phyloP scores from a whole-genome alignment of 805 yeast species.

The Yarrowia deformans region DNA sequence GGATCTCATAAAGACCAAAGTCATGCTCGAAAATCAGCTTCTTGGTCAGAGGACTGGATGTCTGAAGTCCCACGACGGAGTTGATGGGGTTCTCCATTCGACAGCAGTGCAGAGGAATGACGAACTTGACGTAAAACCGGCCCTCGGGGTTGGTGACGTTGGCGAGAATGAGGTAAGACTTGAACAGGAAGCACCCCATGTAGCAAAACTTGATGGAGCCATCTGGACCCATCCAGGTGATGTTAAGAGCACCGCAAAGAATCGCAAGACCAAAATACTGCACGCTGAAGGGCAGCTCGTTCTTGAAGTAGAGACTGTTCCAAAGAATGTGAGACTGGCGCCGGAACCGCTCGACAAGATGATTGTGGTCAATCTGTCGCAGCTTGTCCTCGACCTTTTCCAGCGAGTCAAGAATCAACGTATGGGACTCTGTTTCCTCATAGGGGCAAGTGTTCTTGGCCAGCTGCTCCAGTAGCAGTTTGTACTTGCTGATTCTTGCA shows the following conservation, averaged over 20 bases:
- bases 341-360: conserved; percentile 18
- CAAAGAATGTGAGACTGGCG: conserved; percentile 30
- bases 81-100: conserved; percentile 25
- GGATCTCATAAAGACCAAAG: conserved; percentile 38
- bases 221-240: conserved; percentile 30
- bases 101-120: conserved; percentile 35
- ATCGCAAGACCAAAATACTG: conserved; percentile 35
- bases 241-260: conserved; percentile 33
- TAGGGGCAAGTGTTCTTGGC: conserved; percentile 25
- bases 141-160: conserved; percentile 29
- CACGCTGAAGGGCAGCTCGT: conserved; percentile 26
- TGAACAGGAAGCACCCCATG: conserved; percentile 39
- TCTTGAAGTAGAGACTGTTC: conserved; percentile 24
- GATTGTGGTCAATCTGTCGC: conserved; percentile 25
- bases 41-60: conserved; percentile 5
- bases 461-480: conserved; percentile 32
- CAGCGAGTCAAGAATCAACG: conserved; percentile 13
- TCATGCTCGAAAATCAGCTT: conserved; percentile 39
- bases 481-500: conserved; percentile 34
- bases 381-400: conserved; percentile 31
- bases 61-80: conserved; percentile 25
- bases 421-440: conserved; percentile 16
- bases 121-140: conserved; percentile 27
- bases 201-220: conserved; percentile 25
- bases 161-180: conserved; percentile 31